Percentiles rank a stretch among this genome's conserved stretches.
phyloP scores from a whole-genome alignment of 192 early-diverging fungal species.

The Coemansia interrupta region DNA sequence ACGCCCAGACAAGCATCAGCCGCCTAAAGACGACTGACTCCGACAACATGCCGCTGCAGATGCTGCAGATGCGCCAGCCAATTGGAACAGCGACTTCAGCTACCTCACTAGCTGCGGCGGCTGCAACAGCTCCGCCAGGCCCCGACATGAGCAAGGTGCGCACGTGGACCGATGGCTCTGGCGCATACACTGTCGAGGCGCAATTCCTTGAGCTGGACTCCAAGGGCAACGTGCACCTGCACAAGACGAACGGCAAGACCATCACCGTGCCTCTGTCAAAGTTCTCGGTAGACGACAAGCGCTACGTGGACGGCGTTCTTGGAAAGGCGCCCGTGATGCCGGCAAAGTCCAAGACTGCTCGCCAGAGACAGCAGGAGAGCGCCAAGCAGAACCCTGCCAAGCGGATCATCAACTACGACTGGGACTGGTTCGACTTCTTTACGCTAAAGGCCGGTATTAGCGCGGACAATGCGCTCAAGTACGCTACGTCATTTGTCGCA shows the following conservation, averaged over 20 bases:
- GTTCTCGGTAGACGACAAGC: slow-evolving; percentile 57
- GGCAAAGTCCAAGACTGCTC: slow-evolving; percentile 30
- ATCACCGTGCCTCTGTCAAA: slow-evolving; percentile 90
- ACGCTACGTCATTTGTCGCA: slow-evolving; percentile 79
- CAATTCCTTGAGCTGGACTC: slow-evolving; percentile 67
- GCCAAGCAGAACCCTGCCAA: slow-evolving; percentile 43
- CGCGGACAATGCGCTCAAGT: slow-evolving; percentile 71
- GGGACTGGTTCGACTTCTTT: slow-evolving; percentile 91
- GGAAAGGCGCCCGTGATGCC: slow-evolving; percentile 21
- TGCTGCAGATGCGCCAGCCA: slow-evolving; percentile 23
- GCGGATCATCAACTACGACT: slow-evolving; percentile 62
- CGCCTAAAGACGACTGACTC: slow-evolving; percentile 31
- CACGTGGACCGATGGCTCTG: slow-evolving; percentile 90
- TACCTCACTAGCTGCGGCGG: not conserved
- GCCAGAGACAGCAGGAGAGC: slow-evolving; percentile 46
- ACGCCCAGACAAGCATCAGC: not conserved
- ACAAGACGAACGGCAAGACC: slow-evolving; percentile 92
- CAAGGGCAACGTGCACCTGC: slow-evolving; percentile 87
- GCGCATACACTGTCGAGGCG: slow-evolving; percentile 89
- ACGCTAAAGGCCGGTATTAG: slow-evolving; percentile 73
- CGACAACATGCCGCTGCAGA: slow-evolving; percentile 44
- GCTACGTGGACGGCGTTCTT: slow-evolving; percentile 27
- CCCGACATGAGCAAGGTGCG: slow-evolving; percentile 61
- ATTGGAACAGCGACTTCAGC: slow-evolving; percentile 2
- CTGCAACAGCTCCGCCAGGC: slow-evolving; percentile 3